Evolutionary conservation across 2,329 filamentous ascomycete genomes (phyloP), one percentile per base, ranked within the genome.

Genomic region (Talaromyces sp.): DNA sequence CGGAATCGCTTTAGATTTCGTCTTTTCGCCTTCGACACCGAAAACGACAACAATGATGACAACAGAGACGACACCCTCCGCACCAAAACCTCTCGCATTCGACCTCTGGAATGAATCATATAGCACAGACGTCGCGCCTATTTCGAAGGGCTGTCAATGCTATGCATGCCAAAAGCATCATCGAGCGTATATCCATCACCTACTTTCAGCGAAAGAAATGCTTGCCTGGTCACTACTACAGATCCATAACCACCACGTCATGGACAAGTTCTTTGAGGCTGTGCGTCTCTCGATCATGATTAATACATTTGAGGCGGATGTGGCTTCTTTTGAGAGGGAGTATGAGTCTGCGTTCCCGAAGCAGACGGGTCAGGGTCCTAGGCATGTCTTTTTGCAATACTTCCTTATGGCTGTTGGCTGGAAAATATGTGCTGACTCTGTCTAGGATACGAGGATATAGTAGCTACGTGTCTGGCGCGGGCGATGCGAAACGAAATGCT

Each of bases 171-270:
- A 81, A 1, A 84, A 84, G 18, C 93, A 98, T 75, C 92, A 96
- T 76, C 82, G 88, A 57, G 93, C 95, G 0, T 99, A 91, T 75
- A 72, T 99, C 39, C 89, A 92, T 67, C 95, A 99, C 75, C 83
- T 98, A 0, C 84, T 99, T 5, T 83, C 86, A 54, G 92, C 95
- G 0, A 96, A 93, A 72, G 95, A 99, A 76, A 98, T 99, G 95
- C 86, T 97, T 4, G 93, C 89, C 25, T 99, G 95, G 95, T 90
- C 89, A 0, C 82, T 99, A 7, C 82, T 99, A 7, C 93, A 98
- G 74, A 83, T 96, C 3, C 95, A 99, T 78, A 99, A 99, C 73
- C 88, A 96, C 73, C 83, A 87, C 65, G 78, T 89, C 7, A 76
- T 96, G 60, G 83, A 85, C 52, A 70, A 78, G 0, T 96, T 98